These are phyloP conservation scores for Daldinia sp. DNA, from an alignment of 2,329 filamentous ascomycete species.

Conservation along the genomic window DNA sequence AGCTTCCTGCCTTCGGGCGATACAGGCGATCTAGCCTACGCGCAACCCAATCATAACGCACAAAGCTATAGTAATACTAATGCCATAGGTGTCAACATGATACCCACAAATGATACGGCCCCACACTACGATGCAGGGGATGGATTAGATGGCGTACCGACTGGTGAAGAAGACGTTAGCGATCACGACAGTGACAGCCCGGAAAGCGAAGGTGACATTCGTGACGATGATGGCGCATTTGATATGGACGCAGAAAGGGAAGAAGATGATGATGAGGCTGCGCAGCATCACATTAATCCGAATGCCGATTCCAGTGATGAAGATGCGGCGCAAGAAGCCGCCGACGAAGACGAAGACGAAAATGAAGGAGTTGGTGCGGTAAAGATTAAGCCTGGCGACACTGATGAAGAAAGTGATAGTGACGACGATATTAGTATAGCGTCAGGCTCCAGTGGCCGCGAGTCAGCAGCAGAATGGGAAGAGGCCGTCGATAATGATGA, in stretches of 20 bases:
- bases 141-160: constrained; percentile 35
- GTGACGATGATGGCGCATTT: constrained; percentile 48
- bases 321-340: constrained; percentile 41
- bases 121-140: constrained; percentile 23
- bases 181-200: constrained; percentile 36
- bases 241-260: constrained; percentile 55
- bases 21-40: constrained; percentile 20
- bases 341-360: constrained; percentile 54
- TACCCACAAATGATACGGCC: constrained; percentile 14
- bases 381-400: constrained; percentile 63
- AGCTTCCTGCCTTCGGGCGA: constrained; percentile 31
- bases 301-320: constrained; percentile 46
- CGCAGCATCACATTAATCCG: constrained; percentile 27
- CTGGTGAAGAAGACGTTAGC: constrained; percentile 39
- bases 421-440: constrained; percentile 45
- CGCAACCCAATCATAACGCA: constrained; percentile 8
- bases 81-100: constrained; percentile 43
- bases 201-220: constrained; percentile 44
- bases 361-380: constrained; percentile 66
- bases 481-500: constrained; percentile 44
- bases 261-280: constrained; percentile 49
- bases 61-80: constrained; percentile 38
- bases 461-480: constrained; percentile 46
- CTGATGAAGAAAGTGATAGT: constrained; percentile 53
- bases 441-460: constrained; percentile 42